Conservation (phyloP, 192 early-diverging fungal genomes). For the Backusella tuberculispora region DNA sequence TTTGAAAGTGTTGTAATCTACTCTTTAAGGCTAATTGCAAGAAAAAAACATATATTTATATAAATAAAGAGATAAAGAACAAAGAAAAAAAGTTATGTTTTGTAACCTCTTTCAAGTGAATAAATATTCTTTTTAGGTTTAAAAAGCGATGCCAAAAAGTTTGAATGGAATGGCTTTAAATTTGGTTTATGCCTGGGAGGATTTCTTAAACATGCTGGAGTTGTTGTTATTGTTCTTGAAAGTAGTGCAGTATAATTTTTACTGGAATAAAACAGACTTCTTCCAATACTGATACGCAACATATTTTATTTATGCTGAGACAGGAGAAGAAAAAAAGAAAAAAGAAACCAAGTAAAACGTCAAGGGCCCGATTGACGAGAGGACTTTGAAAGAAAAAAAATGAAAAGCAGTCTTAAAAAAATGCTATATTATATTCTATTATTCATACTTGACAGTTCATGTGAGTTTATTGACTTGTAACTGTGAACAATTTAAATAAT, state of each 20-base stretch:
- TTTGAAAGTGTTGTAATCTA: not conserved
- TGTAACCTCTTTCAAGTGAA: not conserved
- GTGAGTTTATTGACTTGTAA: too few relatives aligned
- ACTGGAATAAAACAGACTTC: not conserved
- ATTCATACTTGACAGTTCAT: too few relatives aligned
- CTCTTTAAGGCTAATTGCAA: not conserved
- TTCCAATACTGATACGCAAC: conserved; percentile 3
- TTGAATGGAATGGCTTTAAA: not conserved
- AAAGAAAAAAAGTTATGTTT: not conserved
- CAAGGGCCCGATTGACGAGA: not conserved
- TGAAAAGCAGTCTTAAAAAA: too few relatives aligned
- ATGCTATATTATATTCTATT: too few relatives aligned
- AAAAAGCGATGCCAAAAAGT: not conserved
- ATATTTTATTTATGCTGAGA: not conserved
- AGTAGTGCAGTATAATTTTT: not conserved
- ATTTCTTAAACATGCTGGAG: not conserved
- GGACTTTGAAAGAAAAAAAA: too few relatives aligned
- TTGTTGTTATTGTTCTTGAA: conserved; percentile 6
- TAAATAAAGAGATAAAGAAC: not conserved
- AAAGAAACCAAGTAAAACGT: not conserved
- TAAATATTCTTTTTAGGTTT: not conserved
- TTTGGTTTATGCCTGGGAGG: not conserved
- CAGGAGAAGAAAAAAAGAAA: not conserved
- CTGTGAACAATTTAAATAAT: too few relatives aligned
- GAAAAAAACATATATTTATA: not conserved